A percentile compares a stretch with the other conserved stretches of the same genome.
Evolutionary conservation across 495 filamentous ascomycete species (phyloP).

Genomic region (Penicillium atrosanguineum): DNA sequence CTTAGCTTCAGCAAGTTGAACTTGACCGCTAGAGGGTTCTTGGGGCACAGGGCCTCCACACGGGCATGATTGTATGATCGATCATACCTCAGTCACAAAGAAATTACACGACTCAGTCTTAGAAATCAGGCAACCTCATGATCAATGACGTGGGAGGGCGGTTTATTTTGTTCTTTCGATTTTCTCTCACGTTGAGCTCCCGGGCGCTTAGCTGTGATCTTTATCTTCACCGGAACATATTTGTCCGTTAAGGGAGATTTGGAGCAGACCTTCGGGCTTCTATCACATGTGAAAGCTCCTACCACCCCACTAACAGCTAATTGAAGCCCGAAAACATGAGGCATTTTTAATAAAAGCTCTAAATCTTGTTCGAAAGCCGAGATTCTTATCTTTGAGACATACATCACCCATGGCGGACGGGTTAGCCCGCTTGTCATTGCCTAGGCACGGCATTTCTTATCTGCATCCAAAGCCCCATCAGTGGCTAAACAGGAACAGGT

Average conservation of each 20-base stretch:
- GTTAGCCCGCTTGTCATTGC: neutral
- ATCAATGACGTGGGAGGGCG: no score
- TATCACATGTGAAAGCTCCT: neutral
- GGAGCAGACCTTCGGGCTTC: neutral
- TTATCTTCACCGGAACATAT: neutral
- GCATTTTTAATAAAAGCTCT: no score
- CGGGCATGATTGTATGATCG: no score
- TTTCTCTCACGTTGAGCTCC: no score
- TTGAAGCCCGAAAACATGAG: no score
- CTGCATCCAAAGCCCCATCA: neutral
- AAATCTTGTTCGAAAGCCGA: neutral
- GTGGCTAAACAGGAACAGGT: neutral
- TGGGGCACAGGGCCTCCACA: no score
- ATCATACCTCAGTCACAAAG: no score
- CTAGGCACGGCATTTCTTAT: neutral
- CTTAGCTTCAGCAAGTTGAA: no score
- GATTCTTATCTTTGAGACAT: slow-evolving; percentile 6
- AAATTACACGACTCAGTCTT: no score
- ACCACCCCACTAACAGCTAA: neutral
- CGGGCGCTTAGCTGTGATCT: neutral
- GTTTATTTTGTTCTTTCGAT: no score
- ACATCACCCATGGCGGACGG: neutral
- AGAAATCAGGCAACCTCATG: no score
- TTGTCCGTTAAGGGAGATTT: neutral
- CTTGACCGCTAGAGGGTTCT: no score